Percentiles rank a stretch among this genome's conserved stretches.
These are phyloP conservation scores for Paulownia fortunei DNA, from an alignment of 257 asterid species.

Conservation along the genomic window DNA sequence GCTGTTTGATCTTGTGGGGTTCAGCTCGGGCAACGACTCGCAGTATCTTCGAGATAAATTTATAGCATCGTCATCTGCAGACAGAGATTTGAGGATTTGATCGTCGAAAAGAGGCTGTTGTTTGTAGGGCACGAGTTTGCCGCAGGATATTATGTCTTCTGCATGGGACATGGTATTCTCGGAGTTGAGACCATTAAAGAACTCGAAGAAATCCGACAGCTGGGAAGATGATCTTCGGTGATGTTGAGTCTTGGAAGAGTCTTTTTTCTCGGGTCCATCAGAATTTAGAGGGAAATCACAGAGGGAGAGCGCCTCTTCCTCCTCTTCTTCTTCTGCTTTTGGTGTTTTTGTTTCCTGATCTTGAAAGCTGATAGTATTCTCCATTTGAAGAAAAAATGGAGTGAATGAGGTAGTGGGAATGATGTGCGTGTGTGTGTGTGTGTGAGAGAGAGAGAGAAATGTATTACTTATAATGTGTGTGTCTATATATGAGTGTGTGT, in stretches of 20 bases:
- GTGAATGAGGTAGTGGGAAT: not conserved
- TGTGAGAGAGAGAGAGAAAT: not conserved
- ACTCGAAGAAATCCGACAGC: conserved; percentile 64
- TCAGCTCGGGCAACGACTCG: conserved; percentile 44
- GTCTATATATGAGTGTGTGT: not conserved
- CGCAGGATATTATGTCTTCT: conserved; percentile 69
- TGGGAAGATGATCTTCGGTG: conserved; percentile 41
- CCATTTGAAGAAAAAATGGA: conserved; percentile 28
- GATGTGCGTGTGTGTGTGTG: no score
- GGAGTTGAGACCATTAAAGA: conserved; percentile 41
- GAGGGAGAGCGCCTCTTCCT: conserved; percentile 48
- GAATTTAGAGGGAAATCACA: conserved; percentile 37
- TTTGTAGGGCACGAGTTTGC: conserved; percentile 55
- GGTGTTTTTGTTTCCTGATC: not conserved
- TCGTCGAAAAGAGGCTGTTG: not conserved
- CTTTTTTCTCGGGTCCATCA: not conserved
- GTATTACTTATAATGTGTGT: not conserved
- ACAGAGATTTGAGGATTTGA: conserved; percentile 3
- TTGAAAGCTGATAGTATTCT: conserved; percentile 1
- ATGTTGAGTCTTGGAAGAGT: not conserved
- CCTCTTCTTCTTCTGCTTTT: conserved; percentile 27
- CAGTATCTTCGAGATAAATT: conserved; percentile 28
- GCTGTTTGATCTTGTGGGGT: conserved; percentile 23
- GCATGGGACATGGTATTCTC: conserved; percentile 53
- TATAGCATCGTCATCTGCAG: not conserved